Evolutionary conservation across 192 early-diverging fungal species (phyloP), one percentile per base, ranked within the genome.

Genomic region (Coemansia sp.): DNA sequence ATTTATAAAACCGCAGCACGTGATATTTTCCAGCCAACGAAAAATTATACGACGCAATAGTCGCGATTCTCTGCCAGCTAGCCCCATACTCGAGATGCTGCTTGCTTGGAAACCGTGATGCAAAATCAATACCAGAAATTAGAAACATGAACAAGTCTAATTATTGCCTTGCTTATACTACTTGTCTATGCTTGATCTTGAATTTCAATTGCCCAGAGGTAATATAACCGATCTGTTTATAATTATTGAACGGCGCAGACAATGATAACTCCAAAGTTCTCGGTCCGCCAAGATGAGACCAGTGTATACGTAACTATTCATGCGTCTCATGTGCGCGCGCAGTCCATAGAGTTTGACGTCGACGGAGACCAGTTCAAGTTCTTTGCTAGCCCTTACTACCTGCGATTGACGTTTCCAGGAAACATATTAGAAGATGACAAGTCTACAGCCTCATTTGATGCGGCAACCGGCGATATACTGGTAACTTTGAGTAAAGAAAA

Each of bases 201-300:
- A 4, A 13, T 7, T 23, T 3, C 23, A 61, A n/a, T 33, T n/a
- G n/a, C n/a, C n/a, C n/a, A n/a, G n/a, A n/a, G n/a, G n/a, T n/a
- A n/a, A 37, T 37, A 37, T 7, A 37, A 37, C 35, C 7, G 4
- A 6, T 12, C 1, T 37, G 12, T 12, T 4, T 37, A 10, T 7
- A 10, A 37, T 37, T 10, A 13, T 43, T 18, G 18, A 13, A 18
- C 40, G 13, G 18, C 13, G 18, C 40, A 43, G 15, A 16, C 7
- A 43, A 99, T 99, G 96, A 87, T 97, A 59, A 95, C 94, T n/a
- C 95, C 96, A 7, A 66, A 72, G 13, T 99, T 99, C 67, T 75
- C 70, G 35, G 84, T 94, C 16, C 79, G 84, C 1, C 95, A 99
- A 65, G 88, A 93, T 63, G 82, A 88, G n/a, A 81, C 86, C 28